A percentile compares a stretch with the other conserved stretches of the same genome.
Conservation (phyloP, 495 filamentous ascomycete species). For the Penicillium bialowiezense region DNA sequence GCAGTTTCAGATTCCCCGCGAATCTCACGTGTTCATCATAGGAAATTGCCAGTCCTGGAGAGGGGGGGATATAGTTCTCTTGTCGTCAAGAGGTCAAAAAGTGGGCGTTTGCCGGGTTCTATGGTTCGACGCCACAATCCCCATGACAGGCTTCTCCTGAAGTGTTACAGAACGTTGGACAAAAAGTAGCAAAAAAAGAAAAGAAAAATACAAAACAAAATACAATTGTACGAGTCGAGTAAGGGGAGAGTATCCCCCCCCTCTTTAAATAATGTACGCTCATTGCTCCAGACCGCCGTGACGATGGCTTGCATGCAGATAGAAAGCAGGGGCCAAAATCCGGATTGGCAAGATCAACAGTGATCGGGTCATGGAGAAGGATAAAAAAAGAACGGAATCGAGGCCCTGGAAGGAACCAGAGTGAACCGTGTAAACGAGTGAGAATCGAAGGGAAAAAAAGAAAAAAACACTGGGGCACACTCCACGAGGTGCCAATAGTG, state of each 20-base stretch:
- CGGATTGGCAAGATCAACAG: neutral
- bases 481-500: slow-evolving; percentile 21
- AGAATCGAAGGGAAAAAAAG: neutral
- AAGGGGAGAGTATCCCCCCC: slow-evolving; percentile 13
- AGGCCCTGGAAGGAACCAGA: neutral
- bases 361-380: neutral
- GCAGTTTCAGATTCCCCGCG: slow-evolving; percentile 27
- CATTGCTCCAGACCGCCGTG: slow-evolving; percentile 1
- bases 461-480: slow-evolving; percentile 4
- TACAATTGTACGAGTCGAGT: slow-evolving; percentile 1
- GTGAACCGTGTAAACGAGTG: neutral
- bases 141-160: slow-evolving; percentile 1
- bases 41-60: slow-evolving; percentile 24
- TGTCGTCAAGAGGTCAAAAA: no score
- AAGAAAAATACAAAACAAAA: no score
- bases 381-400: neutral
- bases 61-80: no score
- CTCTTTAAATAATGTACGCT: slow-evolving; percentile 3
- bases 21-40: slow-evolving; percentile 30
- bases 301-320: slow-evolving; percentile 12
- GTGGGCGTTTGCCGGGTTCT: slow-evolving; percentile 4
- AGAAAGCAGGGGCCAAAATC: slow-evolving; percentile 19
- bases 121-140: slow-evolving; percentile 5
- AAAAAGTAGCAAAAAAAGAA: neutral
- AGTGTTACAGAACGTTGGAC: neutral